Evolutionary conservation across 176 grass and related monocot genomes (phyloP).

Genomic region (Avena sativa): DNA sequence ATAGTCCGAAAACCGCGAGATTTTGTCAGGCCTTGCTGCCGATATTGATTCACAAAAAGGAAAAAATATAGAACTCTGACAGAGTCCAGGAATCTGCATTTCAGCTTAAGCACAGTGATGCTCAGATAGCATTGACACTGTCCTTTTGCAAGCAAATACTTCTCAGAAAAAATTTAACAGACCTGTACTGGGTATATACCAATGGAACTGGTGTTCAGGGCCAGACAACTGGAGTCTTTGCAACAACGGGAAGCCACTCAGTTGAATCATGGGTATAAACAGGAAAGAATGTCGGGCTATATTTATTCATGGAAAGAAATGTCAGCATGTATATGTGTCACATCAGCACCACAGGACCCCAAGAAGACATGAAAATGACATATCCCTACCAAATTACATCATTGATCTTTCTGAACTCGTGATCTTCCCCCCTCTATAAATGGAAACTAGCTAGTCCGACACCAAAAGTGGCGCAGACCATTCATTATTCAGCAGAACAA

Average conservation of each 20-base stretch:
- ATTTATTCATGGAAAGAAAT: constrained; percentile 83
- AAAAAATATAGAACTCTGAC: neutral
- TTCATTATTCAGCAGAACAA: constrained; percentile 13
- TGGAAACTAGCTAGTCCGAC: constrained; percentile 37
- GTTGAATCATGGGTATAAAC: constrained; percentile 13
- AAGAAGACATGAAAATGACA: constrained; percentile 55
- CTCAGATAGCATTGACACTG: neutral
- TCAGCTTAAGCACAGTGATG: neutral
- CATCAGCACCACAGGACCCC: constrained; percentile 66
- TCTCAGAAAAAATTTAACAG: neutral
- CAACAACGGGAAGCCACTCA: neutral
- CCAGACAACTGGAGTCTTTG: neutral
- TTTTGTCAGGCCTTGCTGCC: neutral
- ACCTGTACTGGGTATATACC: neutral
- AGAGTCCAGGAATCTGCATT: no score
- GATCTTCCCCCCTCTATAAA: constrained; percentile 44
- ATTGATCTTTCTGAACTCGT: neutral
- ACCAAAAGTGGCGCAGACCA: constrained; percentile 6
- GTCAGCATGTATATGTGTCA: constrained; percentile 60
- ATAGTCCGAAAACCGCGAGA: neutral
- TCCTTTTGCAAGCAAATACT: neutral
- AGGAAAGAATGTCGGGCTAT: constrained; percentile 52
- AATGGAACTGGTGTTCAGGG: neutral
- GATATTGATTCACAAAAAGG: neutral
- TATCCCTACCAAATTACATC: constrained; percentile 38